Base-by-base conservation (phyloP, 768 basidiomycete species). In the Auricularia heimuer region DNA sequence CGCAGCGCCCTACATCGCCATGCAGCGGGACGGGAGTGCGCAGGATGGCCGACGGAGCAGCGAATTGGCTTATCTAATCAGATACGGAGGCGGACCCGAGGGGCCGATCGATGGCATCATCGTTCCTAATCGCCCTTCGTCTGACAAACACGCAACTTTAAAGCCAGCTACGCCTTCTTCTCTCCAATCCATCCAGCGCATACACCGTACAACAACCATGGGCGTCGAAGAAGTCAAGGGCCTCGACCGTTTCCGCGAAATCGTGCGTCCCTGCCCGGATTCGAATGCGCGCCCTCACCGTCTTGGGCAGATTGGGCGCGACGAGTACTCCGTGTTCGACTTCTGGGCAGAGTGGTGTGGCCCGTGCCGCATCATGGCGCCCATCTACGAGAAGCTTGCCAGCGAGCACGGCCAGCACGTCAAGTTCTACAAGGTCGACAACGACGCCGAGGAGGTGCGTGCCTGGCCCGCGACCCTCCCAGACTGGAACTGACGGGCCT, bases 311-410 rank as follows among this genome's bases (percentile, higher is more conserved):
- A 83, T 86, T 70, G 77, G 76, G 69, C 73, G 77, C 64, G 78
- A 76, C 65, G 79, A 79, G 69, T 74, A 77, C 67, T 75, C 79
- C 67, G 71, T 87, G 18, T 78, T 90, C 70, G 87, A 90, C 75
- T 89, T 90, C 76, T 88, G 85, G 85, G 89, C 89, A 47, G 81
- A 82, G 2, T 89, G 89, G 88, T 89, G 85, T 74, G 86, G 86
- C 16, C 87, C 88, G 14, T 89, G 88, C 83, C 79, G 75, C 64
- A 67, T 78, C 47, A 88, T 90, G 75, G 82, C 82, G 21, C 88
- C 88, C 63, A 70, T 86, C 51, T 85, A 89, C 68, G 85, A 88
- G 73, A 77, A 80, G 67, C 70, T 86, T n/a, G 78, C 84, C 3
- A 68, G 75, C 0, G 54, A 70, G 11, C 68, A 69, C 63, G 66